Percentiles rank a stretch among this genome's conserved stretches.
Conservation (phyloP, 176 grass and related monocot species). For the Secale cereale region DNA sequence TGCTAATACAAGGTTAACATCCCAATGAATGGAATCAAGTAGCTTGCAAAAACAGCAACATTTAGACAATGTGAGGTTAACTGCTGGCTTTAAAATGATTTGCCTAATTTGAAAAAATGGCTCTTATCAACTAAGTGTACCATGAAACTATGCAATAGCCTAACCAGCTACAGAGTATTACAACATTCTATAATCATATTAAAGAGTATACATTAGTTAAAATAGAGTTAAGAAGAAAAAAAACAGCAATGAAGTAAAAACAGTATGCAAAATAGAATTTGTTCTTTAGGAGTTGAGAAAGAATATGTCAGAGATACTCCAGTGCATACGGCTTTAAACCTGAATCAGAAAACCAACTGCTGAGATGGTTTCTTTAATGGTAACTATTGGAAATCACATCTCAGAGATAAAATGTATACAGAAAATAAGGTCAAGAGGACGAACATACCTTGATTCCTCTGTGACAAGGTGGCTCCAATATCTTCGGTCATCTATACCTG, state of each 20-base stretch:
- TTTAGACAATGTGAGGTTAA: constrained; percentile 6
- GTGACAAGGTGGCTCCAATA: constrained; percentile 82
- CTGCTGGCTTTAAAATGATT: neutral
- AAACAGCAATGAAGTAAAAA: neutral
- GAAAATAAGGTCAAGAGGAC: neutral
- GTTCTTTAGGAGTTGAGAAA: neutral
- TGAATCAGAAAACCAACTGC: constrained; percentile 10
- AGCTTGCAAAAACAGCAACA: constrained; percentile 1
- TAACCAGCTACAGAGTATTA: neutral
- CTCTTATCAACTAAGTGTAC: neutral
- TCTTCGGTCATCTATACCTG: constrained; percentile 79
- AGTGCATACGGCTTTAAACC: neutral
- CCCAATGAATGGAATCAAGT: neutral
- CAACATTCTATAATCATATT: neutral
- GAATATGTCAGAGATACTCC: neutral
- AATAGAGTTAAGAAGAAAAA: neutral
- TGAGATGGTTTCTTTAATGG: constrained; percentile 7
- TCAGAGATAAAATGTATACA: neutral
- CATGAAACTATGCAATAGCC: neutral
- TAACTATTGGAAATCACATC: neutral
- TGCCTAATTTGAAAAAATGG: neutral
- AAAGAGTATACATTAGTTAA: constrained; percentile 9
- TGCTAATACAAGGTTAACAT: neutral
- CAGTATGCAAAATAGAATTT: neutral
- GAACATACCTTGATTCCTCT: constrained; percentile 77